Conservation (phyloP, 192 early-diverging fungal species). For the Lunasporangiospora selenospora region DNA sequence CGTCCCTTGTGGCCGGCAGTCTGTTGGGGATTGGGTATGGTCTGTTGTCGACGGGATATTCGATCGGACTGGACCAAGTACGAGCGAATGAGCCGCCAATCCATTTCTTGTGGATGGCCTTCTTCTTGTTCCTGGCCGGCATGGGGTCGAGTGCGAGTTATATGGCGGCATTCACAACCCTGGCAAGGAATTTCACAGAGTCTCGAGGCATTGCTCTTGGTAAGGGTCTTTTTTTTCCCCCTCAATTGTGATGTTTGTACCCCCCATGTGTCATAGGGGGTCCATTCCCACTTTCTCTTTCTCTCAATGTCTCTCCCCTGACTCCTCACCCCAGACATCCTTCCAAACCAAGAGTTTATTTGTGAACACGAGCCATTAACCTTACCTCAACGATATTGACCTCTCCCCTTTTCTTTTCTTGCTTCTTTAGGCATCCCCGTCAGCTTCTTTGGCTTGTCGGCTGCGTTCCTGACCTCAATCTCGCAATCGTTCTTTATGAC, state of each 20-base stretch:
- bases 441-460: slow-evolving; percentile 43
- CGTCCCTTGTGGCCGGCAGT: slow-evolving; percentile 22
- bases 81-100: slow-evolving; percentile 1
- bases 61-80: slow-evolving; percentile 12
- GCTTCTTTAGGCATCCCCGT: slow-evolving; percentile 17
- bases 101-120: slow-evolving; percentile 19
- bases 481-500: slow-evolving; percentile 25
- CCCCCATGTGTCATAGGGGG: too few relatives aligned
- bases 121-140: slow-evolving; percentile 25
- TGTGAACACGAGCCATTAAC: too few relatives aligned
- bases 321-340: not conserved
- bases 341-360: not conserved
- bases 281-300: too few relatives aligned
- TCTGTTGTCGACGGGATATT: slow-evolving; percentile 13
- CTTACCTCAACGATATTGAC: too few relatives aligned
- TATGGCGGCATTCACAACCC: slow-evolving; percentile 36
- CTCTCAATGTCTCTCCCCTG: not conserved
- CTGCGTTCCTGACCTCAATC: slow-evolving; percentile 13
- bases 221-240: slow-evolving; percentile 10
- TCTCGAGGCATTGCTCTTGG: slow-evolving; percentile 29
- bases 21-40: slow-evolving; percentile 18
- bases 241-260: too few relatives aligned
- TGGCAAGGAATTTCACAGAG: slow-evolving; percentile 28
- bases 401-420: not conserved
- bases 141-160: slow-evolving; percentile 37